Evolutionary conservation across 75 land plant species (phyloP), one percentile per base, ranked within the genome.

Genomic region (Selaginella tamariscina): DNA sequence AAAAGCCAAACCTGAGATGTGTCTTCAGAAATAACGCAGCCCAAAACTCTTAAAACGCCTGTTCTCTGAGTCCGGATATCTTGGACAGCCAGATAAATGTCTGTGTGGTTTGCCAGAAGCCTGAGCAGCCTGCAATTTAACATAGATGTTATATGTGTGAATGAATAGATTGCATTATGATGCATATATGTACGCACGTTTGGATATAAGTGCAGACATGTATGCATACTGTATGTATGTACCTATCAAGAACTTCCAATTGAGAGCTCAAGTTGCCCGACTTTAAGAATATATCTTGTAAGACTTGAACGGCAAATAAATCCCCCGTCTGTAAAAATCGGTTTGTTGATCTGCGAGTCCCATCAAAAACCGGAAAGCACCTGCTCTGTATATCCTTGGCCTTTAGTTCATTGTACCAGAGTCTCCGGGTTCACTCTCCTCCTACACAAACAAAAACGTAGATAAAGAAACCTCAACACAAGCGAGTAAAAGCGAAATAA

Each of bases 241-340:
- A n/a, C n/a, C n/a, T n/a, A 65, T 88, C 95, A 70, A 95, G 68
- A 29, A 95, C 86, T 56, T 95, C 99, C 31, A 83, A 73, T 68
- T 87, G 99, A 54, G 90, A 59, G 29, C 82, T 78, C 21, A 76
- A 56, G 70, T 79, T 86, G 27, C 82, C 80, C 54, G 99, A 82
- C 72, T 91, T 95, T 20, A 95, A 83, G 66, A 95, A 91, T 56
- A 91, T 77, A 65, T 95, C 97, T 71, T 95, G 99, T 68, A 91
- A 70, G 74, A 95, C 80, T 70, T 91, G 99, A 5, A 95, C 83
- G 23, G 97, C 89, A 67, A 89, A 88, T 33, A 84, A 70, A 72
- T 95, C 99, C 60, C 82, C 49, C 5, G 5, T 15, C 15, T 5
- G 5, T 15, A 39, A 15, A 39, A 15, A 39, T 39, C 15, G 11